Evolutionary conservation across 495 filamentous ascomycete genomes (phyloP), one percentile per base, ranked within the genome.

Genomic region (Penicillium verhagenii): DNA sequence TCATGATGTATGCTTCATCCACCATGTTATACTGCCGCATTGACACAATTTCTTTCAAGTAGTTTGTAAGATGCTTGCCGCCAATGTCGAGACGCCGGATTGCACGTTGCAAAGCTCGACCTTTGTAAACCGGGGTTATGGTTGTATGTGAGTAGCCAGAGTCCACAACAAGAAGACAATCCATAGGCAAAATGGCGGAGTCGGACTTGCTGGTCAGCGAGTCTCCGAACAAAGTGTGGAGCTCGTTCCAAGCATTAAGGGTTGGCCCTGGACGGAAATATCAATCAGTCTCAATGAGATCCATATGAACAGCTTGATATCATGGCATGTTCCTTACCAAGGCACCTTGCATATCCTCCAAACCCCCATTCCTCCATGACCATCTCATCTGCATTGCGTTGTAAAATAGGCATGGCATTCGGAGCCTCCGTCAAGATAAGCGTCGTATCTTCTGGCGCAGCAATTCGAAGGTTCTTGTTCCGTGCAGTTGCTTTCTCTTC

Each of bases 331-430:
- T 11, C 44, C 61, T 64, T 65, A 80, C 85, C 66, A 52, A 90
- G 70, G 60, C 80, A 86, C 45, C 94, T 81, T 52, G 84, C 86
- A 70, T 95, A 96, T 43, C 86, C 85, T 16, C 87, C 82, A 71
- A 97, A 97, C n/a, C 90, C 91, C 78, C 92, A 97, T 67, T 97
- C 92, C 66, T 99, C 94, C 76, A 97, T 97, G 0, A 97, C 82
- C 66, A 99, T 90, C 76, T 99, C 91, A 67, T 97, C 94, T 53
- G 90, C 90, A 65, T 96, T 92, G 16, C 82, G 83, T 71, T 97
- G 93, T 48, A 99, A 72, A 9, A 81, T 75, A 4, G 85, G 82
- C 40, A 93, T 80, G 3, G 88, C 84, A 69, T 97, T 97, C n/a
- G 95, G 89, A 28, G 91, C 88, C 70, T 99, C 94, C 20, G 91